Evolutionary conservation across 805 yeast genomes (phyloP).

Genomic region (Ogataea nitratoaversa): DNA sequence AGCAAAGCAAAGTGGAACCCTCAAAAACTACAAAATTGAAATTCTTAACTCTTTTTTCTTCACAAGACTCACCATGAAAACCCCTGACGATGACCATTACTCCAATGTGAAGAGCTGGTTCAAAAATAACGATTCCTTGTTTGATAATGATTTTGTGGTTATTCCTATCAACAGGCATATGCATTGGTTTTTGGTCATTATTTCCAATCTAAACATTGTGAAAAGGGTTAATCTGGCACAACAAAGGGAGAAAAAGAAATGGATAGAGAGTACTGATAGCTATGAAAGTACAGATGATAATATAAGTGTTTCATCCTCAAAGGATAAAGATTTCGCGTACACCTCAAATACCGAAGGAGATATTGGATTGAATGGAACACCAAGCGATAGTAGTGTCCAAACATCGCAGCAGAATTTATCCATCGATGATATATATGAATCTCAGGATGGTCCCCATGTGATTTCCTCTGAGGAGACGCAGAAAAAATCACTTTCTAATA

Average conservation of each 20-base stretch:
- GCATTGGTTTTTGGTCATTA: slow-evolving; percentile 87
- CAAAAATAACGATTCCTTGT: slow-evolving; percentile 51
- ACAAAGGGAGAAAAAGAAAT: too few relatives aligned
- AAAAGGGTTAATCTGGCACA: slow-evolving; percentile 5
- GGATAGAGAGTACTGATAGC: too few relatives aligned
- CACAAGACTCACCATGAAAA: slow-evolving; percentile 47
- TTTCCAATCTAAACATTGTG: slow-evolving; percentile 46
- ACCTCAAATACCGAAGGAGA: too few relatives aligned
- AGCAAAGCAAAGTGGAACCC: slow-evolving; percentile 33
- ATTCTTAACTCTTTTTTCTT: slow-evolving; percentile 82
- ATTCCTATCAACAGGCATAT: slow-evolving; percentile 76
- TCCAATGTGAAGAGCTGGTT: slow-evolving; percentile 76
- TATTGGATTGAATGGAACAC: too few relatives aligned
- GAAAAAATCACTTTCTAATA: slow-evolving; percentile 31
- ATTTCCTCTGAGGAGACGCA: slow-evolving; percentile 1
- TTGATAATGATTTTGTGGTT: slow-evolving; percentile 55
- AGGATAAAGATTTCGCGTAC: too few relatives aligned
- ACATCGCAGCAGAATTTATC: too few relatives aligned
- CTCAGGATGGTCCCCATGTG: too few relatives aligned
- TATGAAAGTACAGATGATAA: too few relatives aligned
- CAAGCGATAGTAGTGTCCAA: too few relatives aligned
- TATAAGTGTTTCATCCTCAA: too few relatives aligned
- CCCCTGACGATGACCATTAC: slow-evolving; percentile 38
- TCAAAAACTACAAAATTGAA: slow-evolving; percentile 36
- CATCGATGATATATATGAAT: too few relatives aligned